Evolutionary conservation across 2,329 filamentous ascomycete genomes (phyloP).

Genomic region (Alternaria gansuensis): DNA sequence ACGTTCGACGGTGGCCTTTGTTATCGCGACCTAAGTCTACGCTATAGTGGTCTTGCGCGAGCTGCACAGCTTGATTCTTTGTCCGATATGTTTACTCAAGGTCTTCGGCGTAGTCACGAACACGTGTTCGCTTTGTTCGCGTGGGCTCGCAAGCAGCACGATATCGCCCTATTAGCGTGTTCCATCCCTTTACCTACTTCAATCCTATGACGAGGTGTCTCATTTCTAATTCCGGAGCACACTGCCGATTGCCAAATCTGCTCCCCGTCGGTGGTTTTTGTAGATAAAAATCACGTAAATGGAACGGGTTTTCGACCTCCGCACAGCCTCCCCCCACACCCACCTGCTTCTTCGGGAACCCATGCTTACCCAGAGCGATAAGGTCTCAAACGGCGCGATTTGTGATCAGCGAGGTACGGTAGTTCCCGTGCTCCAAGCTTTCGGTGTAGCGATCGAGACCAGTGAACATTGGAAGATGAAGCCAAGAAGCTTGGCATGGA

Average conservation of each 20-base stretch:
- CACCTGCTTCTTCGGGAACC: background rate
- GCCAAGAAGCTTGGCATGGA: background rate
- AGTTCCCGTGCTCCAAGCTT: background rate
- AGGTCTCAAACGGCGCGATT: background rate
- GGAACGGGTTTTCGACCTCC: background rate
- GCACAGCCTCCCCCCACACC: slow-evolving; percentile 14
- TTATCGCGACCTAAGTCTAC: background rate
- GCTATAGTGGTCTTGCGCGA: background rate
- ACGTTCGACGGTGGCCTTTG: slow-evolving; percentile 12
- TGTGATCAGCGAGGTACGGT: background rate
- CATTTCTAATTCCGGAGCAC: background rate
- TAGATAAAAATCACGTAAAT: background rate
- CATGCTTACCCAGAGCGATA: background rate
- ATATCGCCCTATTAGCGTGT: background rate
- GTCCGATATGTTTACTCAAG: background rate
- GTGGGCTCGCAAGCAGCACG: background rate
- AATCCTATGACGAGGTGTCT: background rate
- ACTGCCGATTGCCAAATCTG: background rate
- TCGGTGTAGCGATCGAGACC: background rate
- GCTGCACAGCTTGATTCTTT: slow-evolving; percentile 6
- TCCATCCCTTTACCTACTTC: background rate
- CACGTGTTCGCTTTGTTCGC: slow-evolving; percentile 10
- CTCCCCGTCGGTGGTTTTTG: background rate
- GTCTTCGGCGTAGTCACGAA: background rate
- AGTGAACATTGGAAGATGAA: background rate